Percentiles rank a stretch among this genome's conserved stretches.
These are phyloP conservation scores for Exophiala phaeomuriformis DNA, from an alignment of 2,329 filamentous ascomycete species.

Conservation along the genomic window DNA sequence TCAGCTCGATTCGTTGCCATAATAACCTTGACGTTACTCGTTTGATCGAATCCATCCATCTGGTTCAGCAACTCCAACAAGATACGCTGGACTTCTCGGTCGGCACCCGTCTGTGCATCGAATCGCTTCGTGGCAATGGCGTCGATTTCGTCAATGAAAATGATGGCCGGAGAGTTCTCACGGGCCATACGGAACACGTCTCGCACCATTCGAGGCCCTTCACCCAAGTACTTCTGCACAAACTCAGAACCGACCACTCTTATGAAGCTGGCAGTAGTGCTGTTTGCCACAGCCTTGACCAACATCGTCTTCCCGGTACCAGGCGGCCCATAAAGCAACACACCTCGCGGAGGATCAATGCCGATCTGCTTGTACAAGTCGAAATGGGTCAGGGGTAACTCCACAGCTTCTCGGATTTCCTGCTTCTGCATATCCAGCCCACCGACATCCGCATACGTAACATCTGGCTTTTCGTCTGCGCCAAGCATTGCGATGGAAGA, in stretches of 20 bases:
- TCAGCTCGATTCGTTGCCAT: conserved; percentile 99
- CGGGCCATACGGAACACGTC: conserved; percentile 99
- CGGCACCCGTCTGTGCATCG: conserved; percentile 94
- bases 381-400: conserved; percentile 93
- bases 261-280: conserved; percentile 96
- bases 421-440: conserved; percentile 99
- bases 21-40: conserved; percentile 98
- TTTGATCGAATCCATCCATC: conserved; percentile 99
- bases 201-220: conserved; percentile 96
- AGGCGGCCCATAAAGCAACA: conserved; percentile 89
- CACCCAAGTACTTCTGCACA: conserved; percentile 96
- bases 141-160: conserved; percentile 99
- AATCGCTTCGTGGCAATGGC: conserved; percentile 99
- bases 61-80: conserved; percentile 95
- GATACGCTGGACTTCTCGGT: conserved; percentile 97
- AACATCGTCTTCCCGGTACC: conserved; percentile 96
- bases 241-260: conserved; percentile 97
- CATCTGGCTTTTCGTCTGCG: conserved; percentile 92
- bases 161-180: conserved; percentile 96
- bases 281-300: conserved; percentile 97
- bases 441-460: conserved; percentile 96
- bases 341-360: conserved; percentile 94
- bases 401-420: conserved; percentile 95
- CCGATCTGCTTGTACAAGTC: conserved; percentile 99
- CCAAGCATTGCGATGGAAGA: conserved; percentile 98